Evolutionary conservation across 108 stramenopile genomes (phyloP).

Genomic region (Nitzschia inconspicua): DNA sequence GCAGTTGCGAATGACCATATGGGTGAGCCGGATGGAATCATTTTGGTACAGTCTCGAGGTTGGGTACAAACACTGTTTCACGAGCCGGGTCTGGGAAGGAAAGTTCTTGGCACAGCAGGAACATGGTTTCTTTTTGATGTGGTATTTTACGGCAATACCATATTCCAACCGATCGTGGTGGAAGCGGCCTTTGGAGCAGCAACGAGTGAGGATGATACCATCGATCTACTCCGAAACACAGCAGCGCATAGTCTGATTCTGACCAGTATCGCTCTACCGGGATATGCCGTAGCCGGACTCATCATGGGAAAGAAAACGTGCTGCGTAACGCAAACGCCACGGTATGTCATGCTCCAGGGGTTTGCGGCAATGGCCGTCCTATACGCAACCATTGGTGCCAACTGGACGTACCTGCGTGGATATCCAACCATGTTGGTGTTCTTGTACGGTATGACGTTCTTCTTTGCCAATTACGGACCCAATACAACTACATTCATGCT

Average conservation of each 20-base stretch:
- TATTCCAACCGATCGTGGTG: slow-evolving; percentile 85
- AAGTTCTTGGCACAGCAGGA: slow-evolving; percentile 76
- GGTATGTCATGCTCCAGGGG: slow-evolving; percentile 78
- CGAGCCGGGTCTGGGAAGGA: slow-evolving; percentile 57
- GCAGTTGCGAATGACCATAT: not conserved
- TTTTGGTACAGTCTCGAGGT: not conserved
- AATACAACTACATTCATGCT: slow-evolving; percentile 78
- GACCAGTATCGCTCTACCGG: slow-evolving; percentile 68
- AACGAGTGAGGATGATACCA: slow-evolving; percentile 1
- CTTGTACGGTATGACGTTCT: slow-evolving; percentile 81
- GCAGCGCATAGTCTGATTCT: slow-evolving; percentile 42
- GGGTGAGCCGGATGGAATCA: not conserved
- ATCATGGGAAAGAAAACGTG: slow-evolving; percentile 51
- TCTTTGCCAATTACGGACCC: slow-evolving; percentile 88
- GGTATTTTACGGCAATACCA: slow-evolving; percentile 84
- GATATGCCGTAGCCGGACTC: slow-evolving; percentile 65
- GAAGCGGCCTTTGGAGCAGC: slow-evolving; percentile 75
- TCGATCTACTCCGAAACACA: slow-evolving; percentile 16
- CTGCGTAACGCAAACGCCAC: slow-evolving; percentile 59
- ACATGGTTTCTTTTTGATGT: slow-evolving; percentile 88
- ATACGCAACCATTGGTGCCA: slow-evolving; percentile 66
- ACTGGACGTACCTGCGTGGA: slow-evolving; percentile 46
- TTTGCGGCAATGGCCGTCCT: slow-evolving; percentile 73
- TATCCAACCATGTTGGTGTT: slow-evolving; percentile 43
- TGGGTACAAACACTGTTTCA: slow-evolving; percentile 37